phyloP scores from a whole-genome alignment of 768 basidiomycete genomes.

The Pisolithus sp. region DNA sequence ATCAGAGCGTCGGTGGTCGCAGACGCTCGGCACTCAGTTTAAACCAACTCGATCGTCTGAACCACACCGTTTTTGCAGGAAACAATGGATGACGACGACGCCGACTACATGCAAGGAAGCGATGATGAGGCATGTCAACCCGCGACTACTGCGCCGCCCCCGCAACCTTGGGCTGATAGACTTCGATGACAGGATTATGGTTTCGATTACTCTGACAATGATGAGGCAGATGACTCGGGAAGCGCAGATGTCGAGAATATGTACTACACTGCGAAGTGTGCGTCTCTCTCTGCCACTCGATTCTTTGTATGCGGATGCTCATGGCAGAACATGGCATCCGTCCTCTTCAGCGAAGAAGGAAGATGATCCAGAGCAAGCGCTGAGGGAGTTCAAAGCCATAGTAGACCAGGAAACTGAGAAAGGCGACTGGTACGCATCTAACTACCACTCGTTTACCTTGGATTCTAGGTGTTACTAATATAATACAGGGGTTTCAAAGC shows the following conservation, averaged over 20 bases:
- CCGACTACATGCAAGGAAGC: constrained; percentile 88
- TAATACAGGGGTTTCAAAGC: constrained; percentile 92
- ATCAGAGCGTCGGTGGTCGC: background rate
- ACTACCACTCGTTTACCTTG: background rate
- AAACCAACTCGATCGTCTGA: background rate
- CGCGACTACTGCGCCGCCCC: constrained; percentile 1
- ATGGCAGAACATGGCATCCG: background rate
- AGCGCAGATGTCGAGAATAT: constrained; percentile 93
- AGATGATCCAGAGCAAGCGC: constrained; percentile 85
- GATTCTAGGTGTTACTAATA: background rate
- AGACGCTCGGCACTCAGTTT: background rate
- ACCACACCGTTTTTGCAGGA: background rate
- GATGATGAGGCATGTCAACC: constrained; percentile 64
- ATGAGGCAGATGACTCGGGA: constrained; percentile 71
- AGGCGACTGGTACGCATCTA: constrained; percentile 74
- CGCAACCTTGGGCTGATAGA: background rate
- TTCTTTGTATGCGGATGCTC: background rate
- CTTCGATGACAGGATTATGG: constrained; percentile 69
- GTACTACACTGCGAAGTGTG: constrained; percentile 97
- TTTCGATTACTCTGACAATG: constrained; percentile 93
- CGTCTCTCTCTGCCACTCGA: constrained; percentile 20
- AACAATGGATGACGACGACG: constrained; percentile 87
- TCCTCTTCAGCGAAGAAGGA: constrained; percentile 73
- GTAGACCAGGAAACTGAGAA: constrained; percentile 89
- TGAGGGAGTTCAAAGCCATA: constrained; percentile 85